Evolutionary conservation across 495 filamentous ascomycete genomes (phyloP), one percentile per base, ranked within the genome.

Genomic region (Hypomontagnella submonticulosa): DNA sequence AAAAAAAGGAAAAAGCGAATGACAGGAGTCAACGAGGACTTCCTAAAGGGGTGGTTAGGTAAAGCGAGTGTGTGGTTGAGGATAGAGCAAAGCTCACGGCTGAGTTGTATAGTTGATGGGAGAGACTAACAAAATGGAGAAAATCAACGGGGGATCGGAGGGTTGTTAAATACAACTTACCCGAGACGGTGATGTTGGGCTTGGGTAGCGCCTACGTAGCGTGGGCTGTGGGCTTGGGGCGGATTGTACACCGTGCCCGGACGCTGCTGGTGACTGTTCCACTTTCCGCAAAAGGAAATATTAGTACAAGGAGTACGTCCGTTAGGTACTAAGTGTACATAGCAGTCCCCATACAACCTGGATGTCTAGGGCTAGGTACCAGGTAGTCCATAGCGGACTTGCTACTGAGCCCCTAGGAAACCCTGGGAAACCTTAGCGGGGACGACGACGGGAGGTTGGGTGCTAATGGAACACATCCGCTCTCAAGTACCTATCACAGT

Each of bases 1-100:
- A 75, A 76, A 75, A 74, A 75, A 71, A 76, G 73, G 70, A 79
- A 80, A 75, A 81, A 85, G 83, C 82, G 82, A 86, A 81, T 84
- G 84, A 85, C 81, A 85, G 84, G 84, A 86, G 83, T 78, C 84
- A 73, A 81, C 84, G 83, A 86, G 84, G 84, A 83, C 82, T 84
- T 85, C 84, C 84, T 83, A 71, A 66, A 70, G 70, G 71, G 64
- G 66, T 48, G 64, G 70, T 76, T 73, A 68, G 65, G 71, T 67
- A 79, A 79, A 83, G 81, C 80, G 80, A 82, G 72, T 68, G 80
- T 81, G 79, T 69, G 77, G 78, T 69, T 76, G 77, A 70, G 69
- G 57, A 57, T 73, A 69, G 63, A 76, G 80, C 79, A 66, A 64
- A 69, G 67, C 69, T 76, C 77, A 74, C 72, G 59, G 59, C 61